Conservation (phyloP, 2,329 filamentous ascomycete genomes). For the Sporothrix luriei region DNA sequence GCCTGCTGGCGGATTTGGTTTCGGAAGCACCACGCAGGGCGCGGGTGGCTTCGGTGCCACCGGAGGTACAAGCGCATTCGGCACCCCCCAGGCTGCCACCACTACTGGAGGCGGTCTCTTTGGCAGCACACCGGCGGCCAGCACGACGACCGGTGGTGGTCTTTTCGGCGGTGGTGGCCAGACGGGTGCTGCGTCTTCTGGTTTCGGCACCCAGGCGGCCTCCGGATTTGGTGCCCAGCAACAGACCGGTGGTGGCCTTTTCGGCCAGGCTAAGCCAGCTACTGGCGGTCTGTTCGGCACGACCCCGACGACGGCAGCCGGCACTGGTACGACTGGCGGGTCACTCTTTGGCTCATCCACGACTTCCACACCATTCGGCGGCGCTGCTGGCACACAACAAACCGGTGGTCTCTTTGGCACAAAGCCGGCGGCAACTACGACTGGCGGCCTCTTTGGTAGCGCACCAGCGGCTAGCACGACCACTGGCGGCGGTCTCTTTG, state of each 20-base stretch:
- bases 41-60: slow-evolving; percentile 52
- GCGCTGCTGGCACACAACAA: slow-evolving; percentile 20
- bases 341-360: slow-evolving; percentile 29
- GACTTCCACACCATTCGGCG: slow-evolving; percentile 30
- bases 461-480: slow-evolving; percentile 41
- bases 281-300: slow-evolving; percentile 37
- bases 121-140: slow-evolving; percentile 45
- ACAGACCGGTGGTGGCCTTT: slow-evolving; percentile 39
- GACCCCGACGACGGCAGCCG: slow-evolving; percentile 6
- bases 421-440: slow-evolving; percentile 44
- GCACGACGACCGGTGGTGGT: slow-evolving; percentile 27
- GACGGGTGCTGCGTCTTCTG: slow-evolving; percentile 24
- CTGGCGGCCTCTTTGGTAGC: slow-evolving; percentile 47
- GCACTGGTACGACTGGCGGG: slow-evolving; percentile 29
- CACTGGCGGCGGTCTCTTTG: slow-evolving; percentile 54
- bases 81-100: slow-evolving; percentile 20
- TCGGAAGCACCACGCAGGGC: slow-evolving; percentile 38
- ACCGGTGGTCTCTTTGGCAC: slow-evolving; percentile 47
- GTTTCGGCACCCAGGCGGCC: slow-evolving; percentile 49
- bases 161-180: slow-evolving; percentile 30
- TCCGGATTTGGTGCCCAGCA: slow-evolving; percentile 38
- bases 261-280: slow-evolving; percentile 39
- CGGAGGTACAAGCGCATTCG: slow-evolving; percentile 40
- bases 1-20: slow-evolving; percentile 39
- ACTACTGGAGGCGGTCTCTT: slow-evolving; percentile 48